These are phyloP conservation scores for Trypanosoma boissoni DNA, from an alignment of 208 protist genomes.

Conservation along the genomic window DNA sequence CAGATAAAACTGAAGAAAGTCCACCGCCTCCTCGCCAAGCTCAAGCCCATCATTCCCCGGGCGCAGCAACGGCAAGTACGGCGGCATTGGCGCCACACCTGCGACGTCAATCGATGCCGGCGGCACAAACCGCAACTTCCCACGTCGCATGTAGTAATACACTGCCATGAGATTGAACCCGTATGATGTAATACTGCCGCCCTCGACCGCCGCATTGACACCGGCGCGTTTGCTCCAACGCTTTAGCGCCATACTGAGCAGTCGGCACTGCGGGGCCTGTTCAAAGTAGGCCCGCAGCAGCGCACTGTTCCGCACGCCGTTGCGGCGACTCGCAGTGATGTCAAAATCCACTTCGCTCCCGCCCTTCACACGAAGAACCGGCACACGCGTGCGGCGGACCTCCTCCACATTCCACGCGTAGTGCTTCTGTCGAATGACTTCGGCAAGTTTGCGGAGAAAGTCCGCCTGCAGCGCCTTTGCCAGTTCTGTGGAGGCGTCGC, in stretches of 20 bases:
- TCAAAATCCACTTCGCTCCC: constrained; percentile 58
- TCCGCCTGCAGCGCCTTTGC: constrained; percentile 63
- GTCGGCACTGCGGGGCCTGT: constrained; percentile 61
- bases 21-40: constrained; percentile 62
- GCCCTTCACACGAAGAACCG: constrained; percentile 66
- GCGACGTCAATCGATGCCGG: constrained; percentile 49
- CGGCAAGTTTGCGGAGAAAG: constrained; percentile 37
- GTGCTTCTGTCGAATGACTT: constrained; percentile 28
- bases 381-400: constrained; percentile 82
- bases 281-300: constrained; percentile 71
- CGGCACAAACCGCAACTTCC: constrained; percentile 50
- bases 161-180: constrained; percentile 86
- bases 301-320: constrained; percentile 86
- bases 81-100: constrained; percentile 33
- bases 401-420: constrained; percentile 56
- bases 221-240: constrained; percentile 81
- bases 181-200: constrained; percentile 84
- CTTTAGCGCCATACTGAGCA: constrained; percentile 79
- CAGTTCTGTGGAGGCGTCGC: constrained; percentile 61
- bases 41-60: constrained; percentile 23
- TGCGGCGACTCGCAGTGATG: constrained; percentile 72
- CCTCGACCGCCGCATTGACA: constrained; percentile 57
- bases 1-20: constrained; percentile 79
- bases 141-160: constrained; percentile 74
- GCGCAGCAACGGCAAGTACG: constrained; percentile 34